These are phyloP conservation scores for Botrytis porri DNA, from an alignment of 2,329 filamentous ascomycete species.

Conservation along the genomic window DNA sequence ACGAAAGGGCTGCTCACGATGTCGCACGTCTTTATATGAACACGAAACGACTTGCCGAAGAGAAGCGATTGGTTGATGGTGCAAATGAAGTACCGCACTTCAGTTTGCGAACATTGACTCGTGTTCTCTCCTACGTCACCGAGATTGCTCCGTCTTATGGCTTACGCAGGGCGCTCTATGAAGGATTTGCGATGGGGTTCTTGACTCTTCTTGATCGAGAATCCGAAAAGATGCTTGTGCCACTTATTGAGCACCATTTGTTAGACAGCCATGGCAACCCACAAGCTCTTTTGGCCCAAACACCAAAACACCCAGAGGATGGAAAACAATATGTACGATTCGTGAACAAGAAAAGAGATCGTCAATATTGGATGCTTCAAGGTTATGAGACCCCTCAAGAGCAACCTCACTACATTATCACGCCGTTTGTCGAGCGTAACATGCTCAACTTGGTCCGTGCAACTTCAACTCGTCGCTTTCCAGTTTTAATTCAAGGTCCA, in stretches of 20 bases:
- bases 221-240: constrained; percentile 75
- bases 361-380: constrained; percentile 87
- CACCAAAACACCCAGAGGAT: constrained; percentile 73
- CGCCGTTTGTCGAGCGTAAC: constrained; percentile 90
- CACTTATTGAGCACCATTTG: constrained; percentile 77
- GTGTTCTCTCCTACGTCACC: constrained; percentile 82
- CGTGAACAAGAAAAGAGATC: constrained; percentile 57
- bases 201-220: constrained; percentile 80
- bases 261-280: constrained; percentile 67
- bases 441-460: constrained; percentile 91
- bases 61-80: constrained; percentile 87
- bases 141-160: constrained; percentile 83
- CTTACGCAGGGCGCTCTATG: constrained; percentile 79
- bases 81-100: constrained; percentile 96
- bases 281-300: constrained; percentile 71
- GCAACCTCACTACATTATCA: constrained; percentile 91
- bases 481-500: constrained; percentile 91
- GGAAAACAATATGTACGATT: constrained; percentile 78
- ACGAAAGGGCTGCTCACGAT: constrained; percentile 72
- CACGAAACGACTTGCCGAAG: constrained; percentile 75
- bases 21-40: constrained; percentile 85
- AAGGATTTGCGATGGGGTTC: constrained; percentile 98
- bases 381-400: constrained; percentile 65
- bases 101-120: constrained; percentile 88
- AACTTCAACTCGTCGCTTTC: constrained; percentile 86